Conservation (phyloP, 495 filamentous ascomycete species). For the Rostrohypoxylon terebratum region DNA sequence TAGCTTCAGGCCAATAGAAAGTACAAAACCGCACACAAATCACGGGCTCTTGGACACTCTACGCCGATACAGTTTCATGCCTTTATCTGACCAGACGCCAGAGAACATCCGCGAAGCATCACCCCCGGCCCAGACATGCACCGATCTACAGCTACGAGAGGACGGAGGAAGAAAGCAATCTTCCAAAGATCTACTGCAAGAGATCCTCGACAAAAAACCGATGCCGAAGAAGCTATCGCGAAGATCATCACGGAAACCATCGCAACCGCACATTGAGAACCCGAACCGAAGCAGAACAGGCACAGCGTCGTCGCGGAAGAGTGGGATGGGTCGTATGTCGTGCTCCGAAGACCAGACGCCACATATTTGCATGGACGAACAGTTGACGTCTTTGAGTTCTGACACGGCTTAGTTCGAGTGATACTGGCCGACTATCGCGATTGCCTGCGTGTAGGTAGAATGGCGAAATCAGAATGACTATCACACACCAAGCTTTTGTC, state of each 20-base stretch:
- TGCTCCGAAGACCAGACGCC: conserved; percentile 43
- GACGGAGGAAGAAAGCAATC: conserved; percentile 21
- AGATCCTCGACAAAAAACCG: conserved; percentile 17
- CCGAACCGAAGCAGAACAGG: conserved; percentile 11
- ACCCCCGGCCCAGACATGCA: background rate
- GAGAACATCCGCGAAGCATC: conserved; percentile 28
- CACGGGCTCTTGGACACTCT: conserved; percentile 29
- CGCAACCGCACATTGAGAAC: background rate
- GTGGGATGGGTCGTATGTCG: conserved; percentile 13
- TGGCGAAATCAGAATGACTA: conserved; percentile 6
- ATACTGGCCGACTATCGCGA: background rate
- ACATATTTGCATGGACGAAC: conserved; percentile 40
- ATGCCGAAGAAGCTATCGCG: conserved; percentile 18
- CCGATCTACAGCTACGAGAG: conserved; percentile 22
- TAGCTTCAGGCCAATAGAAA: conserved; percentile 15
- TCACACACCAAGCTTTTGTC: background rate
- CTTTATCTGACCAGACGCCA: conserved; percentile 26
- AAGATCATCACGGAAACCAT: conserved; percentile 26
- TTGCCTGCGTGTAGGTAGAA: background rate
- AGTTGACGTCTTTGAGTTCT: conserved; percentile 28
- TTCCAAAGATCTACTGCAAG: conserved; percentile 32
- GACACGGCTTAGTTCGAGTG: conserved; percentile 24
- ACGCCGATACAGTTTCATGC: conserved; percentile 42
- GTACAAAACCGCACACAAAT: background rate
- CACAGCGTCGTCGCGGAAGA: conserved; percentile 9